phyloP scores from a whole-genome alignment of 2,329 filamentous ascomycete genomes.

The Sarocladium strictum region DNA sequence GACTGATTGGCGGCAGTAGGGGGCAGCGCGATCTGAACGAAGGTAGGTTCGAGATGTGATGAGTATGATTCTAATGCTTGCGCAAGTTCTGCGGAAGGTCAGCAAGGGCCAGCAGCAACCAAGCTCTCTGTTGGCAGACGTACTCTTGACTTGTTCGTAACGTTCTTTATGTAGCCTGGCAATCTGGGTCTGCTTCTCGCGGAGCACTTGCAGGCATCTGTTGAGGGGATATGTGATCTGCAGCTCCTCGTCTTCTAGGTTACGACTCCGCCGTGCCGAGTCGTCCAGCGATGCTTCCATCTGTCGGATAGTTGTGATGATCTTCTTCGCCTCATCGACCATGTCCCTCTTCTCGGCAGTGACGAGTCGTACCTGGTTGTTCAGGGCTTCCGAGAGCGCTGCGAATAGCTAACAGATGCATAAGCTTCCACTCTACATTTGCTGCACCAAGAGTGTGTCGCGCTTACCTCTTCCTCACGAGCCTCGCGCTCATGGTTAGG shows the following conservation, averaged over 20 bases:
- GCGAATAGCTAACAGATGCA: conserved; percentile 64
- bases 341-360: conserved; percentile 84
- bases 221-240: conserved; percentile 78
- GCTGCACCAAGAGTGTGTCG: background rate
- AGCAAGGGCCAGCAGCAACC: conserved; percentile 9
- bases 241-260: conserved; percentile 62
- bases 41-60: conserved; percentile 85
- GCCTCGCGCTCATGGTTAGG: conserved; percentile 84
- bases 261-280: conserved; percentile 47
- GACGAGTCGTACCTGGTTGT: conserved; percentile 82
- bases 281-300: conserved; percentile 91
- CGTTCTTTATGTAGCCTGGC: conserved; percentile 81
- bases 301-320: conserved; percentile 81
- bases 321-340: conserved; percentile 80
- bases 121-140: background rate
- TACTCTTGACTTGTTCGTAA: conserved; percentile 93
- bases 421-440: background rate
- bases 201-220: conserved; percentile 71
- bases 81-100: conserved; percentile 63
- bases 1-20: conserved; percentile 72
- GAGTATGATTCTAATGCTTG: conserved; percentile 94
- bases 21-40: conserved; percentile 79
- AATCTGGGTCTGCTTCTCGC: conserved; percentile 79
- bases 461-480: conserved; percentile 77
- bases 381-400: conserved; percentile 84